phyloP scores from a whole-genome alignment of 176 grass and related monocot genomes.

The Carex scoparia region DNA sequence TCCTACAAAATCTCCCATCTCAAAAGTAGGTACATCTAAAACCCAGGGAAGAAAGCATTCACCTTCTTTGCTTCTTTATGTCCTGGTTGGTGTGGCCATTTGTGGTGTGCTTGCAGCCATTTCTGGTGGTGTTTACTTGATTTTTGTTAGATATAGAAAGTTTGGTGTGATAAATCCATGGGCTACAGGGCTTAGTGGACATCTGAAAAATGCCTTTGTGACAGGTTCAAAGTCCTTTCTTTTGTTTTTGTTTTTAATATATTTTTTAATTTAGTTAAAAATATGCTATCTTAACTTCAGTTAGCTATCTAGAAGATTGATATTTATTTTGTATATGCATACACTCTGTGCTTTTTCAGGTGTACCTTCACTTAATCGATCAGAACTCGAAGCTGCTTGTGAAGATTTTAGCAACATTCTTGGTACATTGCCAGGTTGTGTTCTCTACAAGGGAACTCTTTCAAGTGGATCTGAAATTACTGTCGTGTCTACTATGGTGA shows the following conservation, averaged over 20 bases:
- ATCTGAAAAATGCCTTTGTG: slow-evolving; percentile 41
- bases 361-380: slow-evolving; percentile 45
- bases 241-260: background rate
- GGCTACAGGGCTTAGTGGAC: slow-evolving; percentile 38
- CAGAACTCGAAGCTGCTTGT: slow-evolving; percentile 68
- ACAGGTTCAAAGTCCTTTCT: slow-evolving; percentile 46
- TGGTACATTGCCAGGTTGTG: slow-evolving; percentile 39
- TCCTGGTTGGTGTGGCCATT: slow-evolving; percentile 37
- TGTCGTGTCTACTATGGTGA: slow-evolving; percentile 47
- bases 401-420: slow-evolving; percentile 91
- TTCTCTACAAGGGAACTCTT: slow-evolving; percentile 86
- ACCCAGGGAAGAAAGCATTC: slow-evolving; percentile 1
- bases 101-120: slow-evolving; percentile 26
- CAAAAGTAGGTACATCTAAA: background rate
- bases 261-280: background rate
- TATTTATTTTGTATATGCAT: background rate
- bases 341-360: slow-evolving; percentile 38
- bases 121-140: slow-evolving; percentile 23
- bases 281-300: background rate
- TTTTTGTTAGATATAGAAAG: slow-evolving; percentile 39
- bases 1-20: background rate
- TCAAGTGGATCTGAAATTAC: slow-evolving; percentile 79
- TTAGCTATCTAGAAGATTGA: background rate
- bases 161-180: slow-evolving; percentile 57
- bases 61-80: slow-evolving; percentile 2